Conservation (phyloP, 1,284 basidiomycete genomes). For the Ustilago shanxiensis region DNA sequence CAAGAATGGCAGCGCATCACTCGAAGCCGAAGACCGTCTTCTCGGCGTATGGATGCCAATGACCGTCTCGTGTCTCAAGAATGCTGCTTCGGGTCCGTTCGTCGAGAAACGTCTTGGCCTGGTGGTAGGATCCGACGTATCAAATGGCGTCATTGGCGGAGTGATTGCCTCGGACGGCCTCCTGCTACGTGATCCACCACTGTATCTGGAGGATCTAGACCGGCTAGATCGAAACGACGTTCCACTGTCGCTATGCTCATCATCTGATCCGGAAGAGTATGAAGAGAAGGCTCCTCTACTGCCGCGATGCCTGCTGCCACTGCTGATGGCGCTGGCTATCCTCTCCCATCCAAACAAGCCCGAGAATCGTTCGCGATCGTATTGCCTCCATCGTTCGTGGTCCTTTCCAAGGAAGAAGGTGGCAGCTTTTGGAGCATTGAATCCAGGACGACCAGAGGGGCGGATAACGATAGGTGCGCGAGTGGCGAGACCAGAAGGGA, state of each 20-base stretch:
- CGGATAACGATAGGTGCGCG: conserved; percentile 45
- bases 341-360: conserved; percentile 44
- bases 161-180: conserved; percentile 32
- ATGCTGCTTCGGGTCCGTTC: conserved; percentile 60
- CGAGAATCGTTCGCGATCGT: conserved; percentile 53
- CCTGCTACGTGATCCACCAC: conserved; percentile 24
- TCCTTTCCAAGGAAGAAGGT: conserved; percentile 67
- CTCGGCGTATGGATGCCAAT: conserved; percentile 64
- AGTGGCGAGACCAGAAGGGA: conserved; percentile 21
- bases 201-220: conserved; percentile 39
- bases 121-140: conserved; percentile 8
- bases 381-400: conserved; percentile 64
- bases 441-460: conserved; percentile 47
- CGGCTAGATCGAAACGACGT: conserved; percentile 42
- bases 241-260: conserved; percentile 43
- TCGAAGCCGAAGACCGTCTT: conserved; percentile 42
- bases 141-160: conserved; percentile 42
- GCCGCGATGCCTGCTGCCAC: conserved; percentile 27
- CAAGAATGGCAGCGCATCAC: conserved; percentile 26
- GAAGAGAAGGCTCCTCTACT: conserved; percentile 44
- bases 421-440: conserved; percentile 51
- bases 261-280: conserved; percentile 42
- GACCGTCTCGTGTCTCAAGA: conserved; percentile 61
- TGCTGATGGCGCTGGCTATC: conserved; percentile 51
- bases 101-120: conserved; percentile 53